Base-by-base conservation (phyloP, 2,329 filamentous ascomycete species). In the Apiospora pterosperma region DNA sequence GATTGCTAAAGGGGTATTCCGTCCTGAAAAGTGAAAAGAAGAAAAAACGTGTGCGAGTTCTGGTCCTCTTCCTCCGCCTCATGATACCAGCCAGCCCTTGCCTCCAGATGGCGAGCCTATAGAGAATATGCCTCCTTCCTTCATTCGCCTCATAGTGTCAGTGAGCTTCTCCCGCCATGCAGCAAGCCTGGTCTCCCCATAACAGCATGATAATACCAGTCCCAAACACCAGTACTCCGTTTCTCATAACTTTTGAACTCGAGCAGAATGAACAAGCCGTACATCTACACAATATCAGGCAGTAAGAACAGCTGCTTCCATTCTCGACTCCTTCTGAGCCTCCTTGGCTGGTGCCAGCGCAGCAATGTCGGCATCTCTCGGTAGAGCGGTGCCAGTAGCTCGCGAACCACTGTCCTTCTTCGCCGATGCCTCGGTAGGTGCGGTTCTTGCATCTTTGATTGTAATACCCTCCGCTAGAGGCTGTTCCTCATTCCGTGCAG, bases 1-100 rank as follows among this genome's bases (percentile, higher is more conserved):
- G 48, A 55, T 60, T 19, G 59, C 59, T 38, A 60, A 60, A 55
- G 48, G 48, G 48, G 48, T 55, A 55, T 55, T 55, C 48, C 48
- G 48, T 55, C 48, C 48, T 34, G 48, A 55, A 55, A 55, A 55
- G 6, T 34, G 3, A 16, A 48, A 25, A 44, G 34, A 25, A 44
- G 34, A n/a, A 31, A 34, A 34, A 55, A 8, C 48, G 34, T 55
- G 28, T 25, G 28, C n/a, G 28, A 19, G 8, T 11, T 55, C 8
- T 55, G 28, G 28, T 34, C 48, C 48, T 55, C 48, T 55, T 31
- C 28, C 48, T 34, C 48, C 48, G 16, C 7, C 34, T 55, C 48
- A 55, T 55, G 48, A 55, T 34, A 28, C 48, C 28, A n/a, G 48
- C 48, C 28, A n/a, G 48, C 28, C 12, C 48, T n/a, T 55, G 48